phyloP scores from a whole-genome alignment of 768 basidiomycete species.

The Boletales sp. region DNA sequence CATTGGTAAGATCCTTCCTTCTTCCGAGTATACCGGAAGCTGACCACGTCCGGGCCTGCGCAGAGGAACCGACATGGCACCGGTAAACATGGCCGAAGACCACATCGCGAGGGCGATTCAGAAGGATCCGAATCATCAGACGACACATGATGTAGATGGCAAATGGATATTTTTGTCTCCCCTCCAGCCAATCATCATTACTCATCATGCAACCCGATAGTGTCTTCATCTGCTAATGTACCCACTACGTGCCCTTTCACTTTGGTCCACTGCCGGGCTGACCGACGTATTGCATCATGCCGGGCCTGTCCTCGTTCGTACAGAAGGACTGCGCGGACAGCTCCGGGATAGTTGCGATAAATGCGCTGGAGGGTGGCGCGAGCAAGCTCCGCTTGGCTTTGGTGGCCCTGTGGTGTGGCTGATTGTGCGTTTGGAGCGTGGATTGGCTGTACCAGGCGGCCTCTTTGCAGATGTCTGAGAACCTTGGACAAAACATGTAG shows the following conservation, averaged over 20 bases:
- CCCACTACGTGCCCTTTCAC: conserved; percentile 15
- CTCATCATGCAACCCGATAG: conserved; percentile 14
- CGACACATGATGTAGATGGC: conserved; percentile 31
- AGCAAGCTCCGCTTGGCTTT: conserved; percentile 31
- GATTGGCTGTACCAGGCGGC: conserved; percentile 46
- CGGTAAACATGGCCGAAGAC: conserved; percentile 54
- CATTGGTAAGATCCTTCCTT: conserved; percentile 55
- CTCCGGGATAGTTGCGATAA: conserved; percentile 47
- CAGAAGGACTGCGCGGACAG: conserved; percentile 31
- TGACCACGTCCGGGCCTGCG: conserved; percentile 18
- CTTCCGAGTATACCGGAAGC: conserved; percentile 18
- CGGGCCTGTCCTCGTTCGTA: conserved; percentile 34
- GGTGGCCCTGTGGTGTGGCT: conserved; percentile 16
- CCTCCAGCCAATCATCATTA: conserved; percentile 17
- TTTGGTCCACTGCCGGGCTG: conserved; percentile 18
- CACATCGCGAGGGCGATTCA: conserved; percentile 54
- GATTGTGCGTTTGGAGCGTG: conserved; percentile 19
- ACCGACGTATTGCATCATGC: conserved; percentile 11
- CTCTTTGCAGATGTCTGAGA: conserved; percentile 46
- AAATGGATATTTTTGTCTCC: conserved; percentile 12
- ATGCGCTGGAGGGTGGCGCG: conserved; percentile 43
- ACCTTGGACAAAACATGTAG: conserved; percentile 46
- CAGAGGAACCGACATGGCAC: conserved; percentile 83
- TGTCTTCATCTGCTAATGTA: conserved; percentile 25
- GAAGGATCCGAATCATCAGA: conserved; percentile 73